Conservation (phyloP, 192 early-diverging fungal species). For the Spinellus fusiger region DNA sequence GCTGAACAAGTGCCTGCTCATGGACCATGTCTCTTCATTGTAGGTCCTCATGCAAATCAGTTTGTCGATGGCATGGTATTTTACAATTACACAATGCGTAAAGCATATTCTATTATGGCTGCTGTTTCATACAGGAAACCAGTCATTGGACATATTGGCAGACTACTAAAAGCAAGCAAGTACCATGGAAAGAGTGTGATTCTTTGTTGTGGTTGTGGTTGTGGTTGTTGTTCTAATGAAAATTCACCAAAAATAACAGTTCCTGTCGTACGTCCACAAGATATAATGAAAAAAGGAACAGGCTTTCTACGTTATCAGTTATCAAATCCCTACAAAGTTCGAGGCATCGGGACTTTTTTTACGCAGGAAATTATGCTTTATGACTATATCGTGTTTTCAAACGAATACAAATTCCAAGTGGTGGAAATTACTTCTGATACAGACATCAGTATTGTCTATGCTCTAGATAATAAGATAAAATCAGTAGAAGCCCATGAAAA, state of each 20-base stretch:
- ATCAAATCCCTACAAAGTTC: conserved; percentile 56
- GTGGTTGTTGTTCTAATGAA: neutral
- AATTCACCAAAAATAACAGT: conserved; percentile 42
- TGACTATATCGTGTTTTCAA: conserved; percentile 53
- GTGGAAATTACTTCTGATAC: conserved; percentile 77
- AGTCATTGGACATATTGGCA: conserved; percentile 24
- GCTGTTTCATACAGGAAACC: conserved; percentile 19
- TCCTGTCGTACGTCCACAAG: conserved; percentile 90
- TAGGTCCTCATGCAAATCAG: conserved; percentile 72
- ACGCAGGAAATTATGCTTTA: conserved; percentile 60
- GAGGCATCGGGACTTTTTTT: conserved; percentile 65
- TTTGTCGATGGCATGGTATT: conserved; percentile 28
- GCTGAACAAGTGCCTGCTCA: conserved; percentile 72
- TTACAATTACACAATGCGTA: conserved; percentile 16
- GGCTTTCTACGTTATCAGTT: conserved; percentile 67
- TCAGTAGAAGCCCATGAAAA: neutral
- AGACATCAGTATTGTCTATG: conserved; percentile 49
- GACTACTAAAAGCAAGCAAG: conserved; percentile 29
- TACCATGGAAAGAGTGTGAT: neutral
- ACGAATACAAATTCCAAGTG: conserved; percentile 56
- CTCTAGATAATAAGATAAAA: neutral
- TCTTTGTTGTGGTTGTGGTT: neutral
- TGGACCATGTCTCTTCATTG: conserved; percentile 93
- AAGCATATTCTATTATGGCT: conserved; percentile 21
- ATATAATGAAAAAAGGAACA: conserved; percentile 65